Percentiles rank a stretch among this genome's conserved stretches.
Conservation (phyloP, 129 eudicot species). For the Solidago caesia region DNA sequence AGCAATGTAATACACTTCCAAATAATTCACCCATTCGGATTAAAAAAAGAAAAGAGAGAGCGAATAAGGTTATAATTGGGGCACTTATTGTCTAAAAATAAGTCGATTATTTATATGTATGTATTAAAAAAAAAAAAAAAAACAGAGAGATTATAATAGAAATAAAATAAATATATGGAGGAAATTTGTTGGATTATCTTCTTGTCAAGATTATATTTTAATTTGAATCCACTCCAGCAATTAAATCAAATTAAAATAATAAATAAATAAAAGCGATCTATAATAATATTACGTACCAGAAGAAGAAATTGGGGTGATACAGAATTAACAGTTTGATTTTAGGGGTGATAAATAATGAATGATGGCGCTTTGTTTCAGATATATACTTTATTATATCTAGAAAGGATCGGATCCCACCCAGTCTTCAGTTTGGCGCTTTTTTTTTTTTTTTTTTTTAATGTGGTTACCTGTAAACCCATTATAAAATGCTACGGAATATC, state of each 20-base stretch:
- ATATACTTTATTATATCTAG: neutral
- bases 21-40: too few relatives aligned
- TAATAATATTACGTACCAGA: constrained; percentile 7
- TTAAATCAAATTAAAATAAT: too few relatives aligned
- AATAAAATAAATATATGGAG: neutral
- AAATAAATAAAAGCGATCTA: neutral
- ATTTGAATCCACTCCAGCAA: neutral
- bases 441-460: neutral
- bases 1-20: too few relatives aligned
- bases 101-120: too few relatives aligned
- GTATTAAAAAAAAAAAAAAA: too few relatives aligned
- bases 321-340: neutral
- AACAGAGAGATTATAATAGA: neutral
- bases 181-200: neutral
- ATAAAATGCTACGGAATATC: too few relatives aligned
- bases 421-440: constrained; percentile 17
- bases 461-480: too few relatives aligned
- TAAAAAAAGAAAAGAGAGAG: too few relatives aligned
- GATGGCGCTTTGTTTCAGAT: constrained; percentile 25
- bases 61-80: too few relatives aligned
- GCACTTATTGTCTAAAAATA: too few relatives aligned
- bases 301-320: constrained; percentile 4
- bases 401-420: constrained; percentile 27
- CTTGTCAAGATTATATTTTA: neutral
- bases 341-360: neutral